Conservation (phyloP, 2,329 filamentous ascomycete species). For the Venturiaceae sp. region DNA sequence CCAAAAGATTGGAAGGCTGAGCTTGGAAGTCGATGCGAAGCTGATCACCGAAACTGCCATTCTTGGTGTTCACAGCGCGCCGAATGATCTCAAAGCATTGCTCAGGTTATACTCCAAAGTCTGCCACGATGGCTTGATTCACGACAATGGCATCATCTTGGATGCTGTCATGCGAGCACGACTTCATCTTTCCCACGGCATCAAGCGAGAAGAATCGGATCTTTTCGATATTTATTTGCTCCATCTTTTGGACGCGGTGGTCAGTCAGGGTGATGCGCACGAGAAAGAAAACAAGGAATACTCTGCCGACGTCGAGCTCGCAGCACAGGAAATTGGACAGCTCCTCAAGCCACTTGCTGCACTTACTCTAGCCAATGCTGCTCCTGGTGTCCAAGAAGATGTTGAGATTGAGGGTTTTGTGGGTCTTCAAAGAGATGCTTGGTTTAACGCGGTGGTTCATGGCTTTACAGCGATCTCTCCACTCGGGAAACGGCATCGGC, state of each 20-base stretch:
- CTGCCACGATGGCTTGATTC: constrained; percentile 60
- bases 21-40: constrained; percentile 65
- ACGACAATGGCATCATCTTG: constrained; percentile 57
- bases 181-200: constrained; percentile 62
- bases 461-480: constrained; percentile 72
- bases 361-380: constrained; percentile 52
- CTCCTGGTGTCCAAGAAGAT: constrained; percentile 50
- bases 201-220: constrained; percentile 54
- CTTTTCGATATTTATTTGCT: constrained; percentile 77
- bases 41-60: constrained; percentile 77
- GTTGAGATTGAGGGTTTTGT: constrained; percentile 42
- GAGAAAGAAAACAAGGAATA: constrained; percentile 59
- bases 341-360: constrained; percentile 80
- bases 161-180: constrained; percentile 58
- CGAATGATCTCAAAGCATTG: constrained; percentile 74
- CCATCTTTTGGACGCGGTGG: constrained; percentile 74
- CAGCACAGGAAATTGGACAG: constrained; percentile 78
- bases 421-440: constrained; percentile 75
- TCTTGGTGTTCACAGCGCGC: constrained; percentile 66
- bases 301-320: constrained; percentile 70
- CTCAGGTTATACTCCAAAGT: constrained; percentile 75
- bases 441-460: constrained; percentile 97
- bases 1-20: constrained; percentile 84
- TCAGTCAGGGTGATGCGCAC: constrained; percentile 81
- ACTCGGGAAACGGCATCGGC: constrained; percentile 60